Conservation (phyloP, 73 alveolate species). For the Effrenium voratum region DNA sequence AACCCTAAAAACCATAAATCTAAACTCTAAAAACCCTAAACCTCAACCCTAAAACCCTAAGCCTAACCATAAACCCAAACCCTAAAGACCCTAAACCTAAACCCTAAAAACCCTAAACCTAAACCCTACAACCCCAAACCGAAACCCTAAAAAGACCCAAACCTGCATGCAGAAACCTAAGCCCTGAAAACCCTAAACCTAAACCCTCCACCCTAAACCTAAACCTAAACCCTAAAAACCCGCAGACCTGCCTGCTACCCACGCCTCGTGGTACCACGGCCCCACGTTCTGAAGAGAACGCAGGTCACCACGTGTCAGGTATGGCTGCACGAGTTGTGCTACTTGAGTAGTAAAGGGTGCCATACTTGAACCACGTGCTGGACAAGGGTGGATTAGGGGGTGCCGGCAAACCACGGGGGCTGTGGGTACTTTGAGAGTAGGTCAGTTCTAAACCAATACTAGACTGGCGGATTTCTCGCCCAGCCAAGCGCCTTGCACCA, state of each 20-base stretch:
- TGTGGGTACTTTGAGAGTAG: no score
- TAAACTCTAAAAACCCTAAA: not conserved
- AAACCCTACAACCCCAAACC: not conserved
- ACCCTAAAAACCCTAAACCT: not conserved
- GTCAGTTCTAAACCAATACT: no score
- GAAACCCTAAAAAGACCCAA: not conserved
- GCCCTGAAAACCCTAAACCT: not conserved
- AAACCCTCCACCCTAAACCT: not conserved
- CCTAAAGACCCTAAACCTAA: not conserved
- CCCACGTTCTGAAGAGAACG: no score
- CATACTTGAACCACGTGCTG: no score
- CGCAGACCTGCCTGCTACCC: not conserved
- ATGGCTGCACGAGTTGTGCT: no score
- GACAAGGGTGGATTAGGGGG: no score
- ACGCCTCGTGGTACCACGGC: no score
- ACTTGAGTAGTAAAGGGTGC: no score
- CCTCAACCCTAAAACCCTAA: not conserved
- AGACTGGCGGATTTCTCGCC: no score
- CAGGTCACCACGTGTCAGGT: no score
- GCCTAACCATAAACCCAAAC: not conserved
- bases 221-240: not conserved
- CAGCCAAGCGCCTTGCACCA: no score
- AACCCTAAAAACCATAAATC: not conserved
- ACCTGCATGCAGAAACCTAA: not conserved
- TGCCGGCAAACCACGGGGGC: no score